Evolutionary conservation across 2,329 filamentous ascomycete genomes (phyloP).

Genomic region (Neofusicoccum sp.): DNA sequence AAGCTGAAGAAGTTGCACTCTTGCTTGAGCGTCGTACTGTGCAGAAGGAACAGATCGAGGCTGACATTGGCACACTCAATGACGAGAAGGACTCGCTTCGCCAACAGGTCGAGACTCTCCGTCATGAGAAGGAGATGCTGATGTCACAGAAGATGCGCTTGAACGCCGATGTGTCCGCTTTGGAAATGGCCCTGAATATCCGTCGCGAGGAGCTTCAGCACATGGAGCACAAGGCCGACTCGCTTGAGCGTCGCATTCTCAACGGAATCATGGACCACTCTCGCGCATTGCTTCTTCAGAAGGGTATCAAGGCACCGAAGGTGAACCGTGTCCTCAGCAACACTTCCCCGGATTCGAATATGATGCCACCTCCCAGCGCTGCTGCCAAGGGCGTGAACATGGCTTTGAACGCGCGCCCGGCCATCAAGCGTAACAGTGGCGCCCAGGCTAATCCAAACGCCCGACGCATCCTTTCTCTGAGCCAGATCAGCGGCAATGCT

Average conservation of each 20-base stretch:
- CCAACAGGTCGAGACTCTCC: conserved; percentile 60
- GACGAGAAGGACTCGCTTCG: conserved; percentile 48
- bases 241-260: conserved; percentile 86
- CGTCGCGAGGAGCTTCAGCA: conserved; percentile 87
- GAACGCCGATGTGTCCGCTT: conserved; percentile 81
- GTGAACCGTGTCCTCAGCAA: neutral
- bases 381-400: conserved; percentile 42
- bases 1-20: conserved; percentile 76
- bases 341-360: neutral
- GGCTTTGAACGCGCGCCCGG: conserved; percentile 55
- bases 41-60: conserved; percentile 63
- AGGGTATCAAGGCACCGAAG: conserved; percentile 35
- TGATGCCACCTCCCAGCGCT: conserved; percentile 37
- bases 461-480: conserved; percentile 85
- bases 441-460: conserved; percentile 39
- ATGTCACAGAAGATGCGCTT: conserved; percentile 77
- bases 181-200: conserved; percentile 87
- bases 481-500: conserved; percentile 81
- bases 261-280: conserved; percentile 97
- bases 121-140: conserved; percentile 73
- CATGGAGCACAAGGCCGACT: conserved; percentile 88
- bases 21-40: conserved; percentile 75
- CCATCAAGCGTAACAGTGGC: conserved; percentile 42
- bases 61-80: conserved; percentile 49
- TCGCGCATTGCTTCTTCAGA: conserved; percentile 76